phyloP scores from a whole-genome alignment of 495 filamentous ascomycete species.

The Penicillium odoratum region DNA sequence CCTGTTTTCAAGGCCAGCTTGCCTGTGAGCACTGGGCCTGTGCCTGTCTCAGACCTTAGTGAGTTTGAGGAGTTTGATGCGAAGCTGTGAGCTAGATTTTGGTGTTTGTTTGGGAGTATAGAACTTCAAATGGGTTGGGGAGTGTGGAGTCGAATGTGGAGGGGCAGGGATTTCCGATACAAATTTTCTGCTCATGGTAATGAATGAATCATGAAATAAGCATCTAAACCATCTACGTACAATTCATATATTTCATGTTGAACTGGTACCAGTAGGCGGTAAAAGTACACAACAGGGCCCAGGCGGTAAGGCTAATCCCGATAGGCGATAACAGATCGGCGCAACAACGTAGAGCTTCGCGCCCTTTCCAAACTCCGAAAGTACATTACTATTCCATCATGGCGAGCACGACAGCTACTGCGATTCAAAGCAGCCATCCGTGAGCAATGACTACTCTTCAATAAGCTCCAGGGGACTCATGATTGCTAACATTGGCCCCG shows the following conservation, averaged over 20 bases:
- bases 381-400: conserved; percentile 43
- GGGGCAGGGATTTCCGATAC: conserved; percentile 4
- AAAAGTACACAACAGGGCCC: neutral
- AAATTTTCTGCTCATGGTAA: neutral
- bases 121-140: no score
- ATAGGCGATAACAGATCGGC: conserved; percentile 23
- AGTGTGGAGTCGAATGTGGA: neutral
- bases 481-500: conserved; percentile 6
- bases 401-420: conserved; percentile 70
- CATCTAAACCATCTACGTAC: no score
- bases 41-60: conserved; percentile 68
- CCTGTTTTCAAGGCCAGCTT: conserved; percentile 73
- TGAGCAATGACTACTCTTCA: conserved; percentile 27
- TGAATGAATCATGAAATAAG: neutral
- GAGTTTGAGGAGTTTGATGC: conserved; percentile 80
- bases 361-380: conserved; percentile 4
- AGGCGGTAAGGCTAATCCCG: conserved; percentile 2
- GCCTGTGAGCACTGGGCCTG: conserved; percentile 65
- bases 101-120: neutral
- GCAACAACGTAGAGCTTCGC: neutral
- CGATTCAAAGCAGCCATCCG: conserved; percentile 71
- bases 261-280: conserved; percentile 14
- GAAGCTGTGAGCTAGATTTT: conserved; percentile 59
- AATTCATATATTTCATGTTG: neutral
- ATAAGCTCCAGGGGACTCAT: neutral